A percentile compares a stretch with the other conserved stretches of the same genome.
phyloP scores from a whole-genome alignment of 805 yeast species.

The Kluyveromyces nonfermentans region DNA sequence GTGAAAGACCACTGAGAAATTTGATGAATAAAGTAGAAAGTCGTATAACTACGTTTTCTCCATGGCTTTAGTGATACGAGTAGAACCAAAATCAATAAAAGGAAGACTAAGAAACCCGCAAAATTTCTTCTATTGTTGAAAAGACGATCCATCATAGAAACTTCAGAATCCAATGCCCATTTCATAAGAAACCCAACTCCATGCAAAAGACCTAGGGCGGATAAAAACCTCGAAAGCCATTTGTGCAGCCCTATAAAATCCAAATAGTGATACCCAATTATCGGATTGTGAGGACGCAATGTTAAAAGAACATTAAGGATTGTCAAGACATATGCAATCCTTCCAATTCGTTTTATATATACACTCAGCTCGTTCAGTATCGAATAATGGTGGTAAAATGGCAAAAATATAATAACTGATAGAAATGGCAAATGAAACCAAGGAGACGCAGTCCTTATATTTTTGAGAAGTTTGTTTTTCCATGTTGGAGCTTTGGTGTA shows the following conservation, averaged over 20 bases:
- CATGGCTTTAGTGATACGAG: conserved; percentile 40
- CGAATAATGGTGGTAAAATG: conserved; percentile 29
- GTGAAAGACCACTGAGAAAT: conserved; percentile 39
- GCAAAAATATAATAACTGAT: conserved; percentile 26
- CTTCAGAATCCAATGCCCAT: conserved; percentile 37
- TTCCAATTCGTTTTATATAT: conserved; percentile 48
- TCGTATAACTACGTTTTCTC: conserved; percentile 40
- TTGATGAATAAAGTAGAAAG: conserved; percentile 52
- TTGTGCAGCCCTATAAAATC: conserved; percentile 52
- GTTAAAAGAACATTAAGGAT: conserved; percentile 50
- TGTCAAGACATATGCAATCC: conserved; percentile 48
- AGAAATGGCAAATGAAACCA: conserved; percentile 29
- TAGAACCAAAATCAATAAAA: conserved; percentile 30
- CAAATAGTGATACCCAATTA: conserved; percentile 38
- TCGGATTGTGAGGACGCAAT: conserved; percentile 45
- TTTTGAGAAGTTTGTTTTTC: conserved; percentile 23
- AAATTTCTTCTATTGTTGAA: conserved; percentile 32
- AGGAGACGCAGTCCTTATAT: conserved; percentile 31
- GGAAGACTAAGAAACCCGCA: conserved; percentile 41
- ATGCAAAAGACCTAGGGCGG: conserved; percentile 40
- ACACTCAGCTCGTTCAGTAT: conserved; percentile 17
- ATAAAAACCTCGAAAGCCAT: conserved; percentile 57
- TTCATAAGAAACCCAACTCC: conserved; percentile 40
- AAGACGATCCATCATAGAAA: conserved; percentile 29
- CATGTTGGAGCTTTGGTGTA: conserved; percentile 31